These are phyloP conservation scores for Alternaria atra DNA, from an alignment of 2,329 filamentous ascomycete genomes.

Conservation along the genomic window DNA sequence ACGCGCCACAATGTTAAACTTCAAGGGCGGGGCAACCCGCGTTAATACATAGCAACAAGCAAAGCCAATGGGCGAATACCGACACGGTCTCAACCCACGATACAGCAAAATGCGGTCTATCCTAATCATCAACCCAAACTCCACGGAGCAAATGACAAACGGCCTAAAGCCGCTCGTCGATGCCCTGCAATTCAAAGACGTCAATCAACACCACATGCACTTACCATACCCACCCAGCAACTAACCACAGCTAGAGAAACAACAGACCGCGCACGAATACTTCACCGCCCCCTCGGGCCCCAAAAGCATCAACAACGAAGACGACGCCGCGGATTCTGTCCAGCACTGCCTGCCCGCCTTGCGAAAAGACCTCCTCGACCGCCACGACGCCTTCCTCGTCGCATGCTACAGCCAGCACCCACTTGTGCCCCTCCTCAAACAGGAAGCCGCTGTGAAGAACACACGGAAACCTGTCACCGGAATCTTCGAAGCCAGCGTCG, in stretches of 20 bases:
- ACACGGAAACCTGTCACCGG: slow-evolving; percentile 70
- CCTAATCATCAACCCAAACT: slow-evolving; percentile 83
- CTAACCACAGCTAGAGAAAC: slow-evolving; percentile 49
- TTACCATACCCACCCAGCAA: slow-evolving; percentile 44
- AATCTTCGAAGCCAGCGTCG: slow-evolving; percentile 86
- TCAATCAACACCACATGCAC: slow-evolving; percentile 46
- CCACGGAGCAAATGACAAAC: slow-evolving; percentile 75
- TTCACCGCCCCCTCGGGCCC: slow-evolving; percentile 75
- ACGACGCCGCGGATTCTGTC: slow-evolving; percentile 72
- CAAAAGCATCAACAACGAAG: slow-evolving; percentile 78
- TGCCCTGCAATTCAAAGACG: slow-evolving; percentile 55
- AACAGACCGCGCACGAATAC: slow-evolving; percentile 61
- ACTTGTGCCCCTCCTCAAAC: slow-evolving; percentile 70
- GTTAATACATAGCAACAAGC: neutral
- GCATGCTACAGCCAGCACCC: slow-evolving; percentile 90
- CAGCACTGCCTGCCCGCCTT: slow-evolving; percentile 68
- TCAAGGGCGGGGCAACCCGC: slow-evolving; percentile 26
- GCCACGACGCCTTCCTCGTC: slow-evolving; percentile 80
- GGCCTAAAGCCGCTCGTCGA: slow-evolving; percentile 65
- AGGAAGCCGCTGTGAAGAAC: slow-evolving; percentile 49
- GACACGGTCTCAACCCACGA: slow-evolving; percentile 23
- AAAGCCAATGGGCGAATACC: slow-evolving; percentile 39
- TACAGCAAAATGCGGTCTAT: slow-evolving; percentile 58
- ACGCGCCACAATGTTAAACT: slow-evolving; percentile 19
- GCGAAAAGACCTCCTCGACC: slow-evolving; percentile 53